Percentiles rank a stretch among this genome's conserved stretches.
These are phyloP conservation scores for Mortierella polycephala DNA, from an alignment of 371 early-diverging fungal species.

Conservation along the genomic window DNA sequence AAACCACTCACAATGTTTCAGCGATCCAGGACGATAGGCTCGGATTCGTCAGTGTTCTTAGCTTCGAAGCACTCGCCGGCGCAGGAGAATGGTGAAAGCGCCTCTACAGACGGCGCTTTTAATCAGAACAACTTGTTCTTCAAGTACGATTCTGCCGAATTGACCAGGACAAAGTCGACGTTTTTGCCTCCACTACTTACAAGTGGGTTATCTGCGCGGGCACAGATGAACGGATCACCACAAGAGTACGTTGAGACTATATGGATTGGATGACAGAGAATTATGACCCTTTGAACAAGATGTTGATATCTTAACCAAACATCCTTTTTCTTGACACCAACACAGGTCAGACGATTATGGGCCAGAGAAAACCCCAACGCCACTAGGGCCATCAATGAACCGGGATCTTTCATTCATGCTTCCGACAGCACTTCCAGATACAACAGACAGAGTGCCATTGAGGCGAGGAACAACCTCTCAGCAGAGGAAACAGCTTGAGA, in stretches of 20 bases:
- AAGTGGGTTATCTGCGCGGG: not conserved
- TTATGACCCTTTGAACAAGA: not conserved
- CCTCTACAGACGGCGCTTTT: conserved; percentile 2
- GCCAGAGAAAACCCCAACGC: not conserved
- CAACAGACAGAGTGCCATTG: conserved; percentile 27
- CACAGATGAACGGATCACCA: not conserved
- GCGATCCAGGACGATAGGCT: conserved; percentile 2
- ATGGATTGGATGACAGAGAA: not conserved
- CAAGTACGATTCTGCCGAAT: not conserved
- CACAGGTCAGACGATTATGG: conserved; percentile 2
- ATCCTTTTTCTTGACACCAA: not conserved
- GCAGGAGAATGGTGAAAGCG: conserved; percentile 15
- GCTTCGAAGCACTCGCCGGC: not conserved
- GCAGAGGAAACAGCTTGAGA: conserved; percentile 9
- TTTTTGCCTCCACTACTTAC: conserved; percentile 10
- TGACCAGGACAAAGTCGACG: conserved; percentile 2
- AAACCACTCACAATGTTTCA: conserved; percentile 2
- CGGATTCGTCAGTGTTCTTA: conserved; percentile 1
- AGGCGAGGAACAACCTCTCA: conserved; percentile 26
- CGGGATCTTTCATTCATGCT: not conserved
- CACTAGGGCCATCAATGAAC: not conserved
- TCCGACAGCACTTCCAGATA: conserved; percentile 3
- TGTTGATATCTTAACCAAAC: not conserved
- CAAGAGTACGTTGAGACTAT: not conserved
- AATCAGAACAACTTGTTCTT: not conserved